Evolutionary conservation across 2,329 filamentous ascomycete species (phyloP).

Genomic region (Venturia carpophila): DNA sequence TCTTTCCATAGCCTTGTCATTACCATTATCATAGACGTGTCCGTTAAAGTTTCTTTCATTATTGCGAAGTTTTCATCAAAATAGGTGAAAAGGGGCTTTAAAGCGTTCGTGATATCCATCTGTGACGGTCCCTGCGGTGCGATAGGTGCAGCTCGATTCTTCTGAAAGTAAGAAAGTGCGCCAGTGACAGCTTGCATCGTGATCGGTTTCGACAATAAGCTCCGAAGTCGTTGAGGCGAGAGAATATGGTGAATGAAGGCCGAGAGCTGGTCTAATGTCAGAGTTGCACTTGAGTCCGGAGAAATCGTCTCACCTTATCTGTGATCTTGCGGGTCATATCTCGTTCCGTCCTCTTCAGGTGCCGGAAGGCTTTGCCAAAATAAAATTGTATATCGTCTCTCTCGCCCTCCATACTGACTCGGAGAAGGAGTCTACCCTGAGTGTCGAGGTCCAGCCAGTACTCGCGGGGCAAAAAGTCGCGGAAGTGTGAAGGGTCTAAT

Average conservation of each 20-base stretch:
- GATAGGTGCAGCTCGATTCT: constrained; percentile 42
- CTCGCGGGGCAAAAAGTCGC: constrained; percentile 89
- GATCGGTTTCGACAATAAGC: constrained; percentile 65
- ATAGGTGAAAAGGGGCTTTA: constrained; percentile 82
- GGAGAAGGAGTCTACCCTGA: constrained; percentile 78
- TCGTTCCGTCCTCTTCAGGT: constrained; percentile 87
- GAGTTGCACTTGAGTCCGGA: neutral
- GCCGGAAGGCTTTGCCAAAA: constrained; percentile 93
- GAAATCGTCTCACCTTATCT: constrained; percentile 62
- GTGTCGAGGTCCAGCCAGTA: constrained; percentile 98
- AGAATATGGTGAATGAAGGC: constrained; percentile 87
- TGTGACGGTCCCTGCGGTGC: constrained; percentile 52
- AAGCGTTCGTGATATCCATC: constrained; percentile 68
- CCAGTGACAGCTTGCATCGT: constrained; percentile 65
- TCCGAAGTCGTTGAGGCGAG: constrained; percentile 70
- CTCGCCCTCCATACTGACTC: constrained; percentile 98
- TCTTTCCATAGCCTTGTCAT: constrained; percentile 99
- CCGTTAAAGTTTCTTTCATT: constrained; percentile 93
- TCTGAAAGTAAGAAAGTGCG: constrained; percentile 55
- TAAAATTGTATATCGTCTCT: constrained; percentile 98
- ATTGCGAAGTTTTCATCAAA: constrained; percentile 99
- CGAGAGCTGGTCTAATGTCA: constrained; percentile 55
- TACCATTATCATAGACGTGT: constrained; percentile 94
- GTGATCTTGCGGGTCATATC: constrained; percentile 98
- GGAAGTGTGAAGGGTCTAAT: constrained; percentile 94